Evolutionary conservation across 2,329 filamentous ascomycete genomes (phyloP).

Genomic region (Phaeosphaeriaceae sp.): DNA sequence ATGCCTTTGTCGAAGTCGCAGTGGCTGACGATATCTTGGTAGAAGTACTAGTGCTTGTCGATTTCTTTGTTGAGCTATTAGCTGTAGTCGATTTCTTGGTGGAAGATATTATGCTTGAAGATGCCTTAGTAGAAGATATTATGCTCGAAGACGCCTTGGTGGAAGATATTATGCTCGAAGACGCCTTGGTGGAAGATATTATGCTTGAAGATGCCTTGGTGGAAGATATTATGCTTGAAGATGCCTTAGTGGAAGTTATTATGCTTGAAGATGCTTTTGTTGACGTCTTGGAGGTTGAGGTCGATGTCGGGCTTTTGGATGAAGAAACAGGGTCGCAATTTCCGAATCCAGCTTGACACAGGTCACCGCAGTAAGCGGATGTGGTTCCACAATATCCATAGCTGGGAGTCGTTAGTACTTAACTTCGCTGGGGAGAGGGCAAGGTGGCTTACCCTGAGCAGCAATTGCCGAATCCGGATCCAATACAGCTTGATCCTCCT

Average conservation of each 20-base stretch:
- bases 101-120: no score
- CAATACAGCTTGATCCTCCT: neutral
- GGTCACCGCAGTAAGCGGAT: conserved; percentile 24
- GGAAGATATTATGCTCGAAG: neutral
- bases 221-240: no score
- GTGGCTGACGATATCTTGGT: neutral
- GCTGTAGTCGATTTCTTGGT: neutral
- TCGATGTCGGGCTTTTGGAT: neutral
- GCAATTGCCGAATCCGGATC: neutral
- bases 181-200: neutral
- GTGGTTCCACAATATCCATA: conserved; percentile 2
- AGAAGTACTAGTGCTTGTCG: neutral
- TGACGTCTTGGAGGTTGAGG: neutral
- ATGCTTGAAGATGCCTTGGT: neutral
- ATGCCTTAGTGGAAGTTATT: neutral
- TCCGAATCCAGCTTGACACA: conserved; percentile 15
- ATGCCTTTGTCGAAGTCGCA: no score
- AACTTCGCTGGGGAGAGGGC: neutral
- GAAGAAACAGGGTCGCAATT: neutral
- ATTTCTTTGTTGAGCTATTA: neutral
- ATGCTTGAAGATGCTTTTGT: neutral
- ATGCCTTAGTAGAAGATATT: no score
- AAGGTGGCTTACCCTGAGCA: neutral
- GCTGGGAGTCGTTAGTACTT: neutral
- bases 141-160: neutral